Base-by-base conservation (phyloP, 257 asterid species). In the Apocynum venetum region DNA sequence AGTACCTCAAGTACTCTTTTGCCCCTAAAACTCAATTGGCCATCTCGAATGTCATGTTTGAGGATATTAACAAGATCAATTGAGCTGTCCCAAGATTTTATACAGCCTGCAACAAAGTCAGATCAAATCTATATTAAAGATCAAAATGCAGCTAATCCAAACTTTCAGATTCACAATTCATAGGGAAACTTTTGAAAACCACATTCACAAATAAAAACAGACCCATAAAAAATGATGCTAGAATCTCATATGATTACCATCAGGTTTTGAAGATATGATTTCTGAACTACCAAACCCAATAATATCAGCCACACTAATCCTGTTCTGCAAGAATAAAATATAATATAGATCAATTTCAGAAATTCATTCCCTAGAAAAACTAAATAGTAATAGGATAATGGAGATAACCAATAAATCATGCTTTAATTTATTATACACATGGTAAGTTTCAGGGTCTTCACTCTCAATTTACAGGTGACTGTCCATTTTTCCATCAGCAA, bases 31-130 rank as follows among this genome's bases (percentile, higher is more conserved):
- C 84, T 83, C 79, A 83, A 75, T 46, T 77, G 84, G 46, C 87
- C 87, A 77, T 83, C 87, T 47, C 84, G 84, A 80, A 83, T 83
- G 73, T 83, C 87, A 80, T 83, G 82, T 71, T 83, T 83, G 75
- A 83, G 87, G 73, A 83, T 83, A 74, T 80, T 83, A 46, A 83
- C 84, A 67, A 83, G 84, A 77, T 83, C 87, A 74, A 80, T 75
- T 68, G 87, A 77, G 65, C 80, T 81, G 69, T 80, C 87, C 83
- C 83, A 77, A 44, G 78, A 80, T 72, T 83, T 83, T 43, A 77
- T 65, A 75, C 36, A 76, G 19, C 87, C 87, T 83, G 82, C 70
- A 74, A 35, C 5, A 19, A 38, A 53, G 67, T 4, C 75, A 43
- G 59, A n/a, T 13, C 10, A 61, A 12, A 46, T 17, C 36, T 17